Base-by-base conservation (phyloP, 441 rosid genomes). In the Aquilaria agallochum region DNA sequence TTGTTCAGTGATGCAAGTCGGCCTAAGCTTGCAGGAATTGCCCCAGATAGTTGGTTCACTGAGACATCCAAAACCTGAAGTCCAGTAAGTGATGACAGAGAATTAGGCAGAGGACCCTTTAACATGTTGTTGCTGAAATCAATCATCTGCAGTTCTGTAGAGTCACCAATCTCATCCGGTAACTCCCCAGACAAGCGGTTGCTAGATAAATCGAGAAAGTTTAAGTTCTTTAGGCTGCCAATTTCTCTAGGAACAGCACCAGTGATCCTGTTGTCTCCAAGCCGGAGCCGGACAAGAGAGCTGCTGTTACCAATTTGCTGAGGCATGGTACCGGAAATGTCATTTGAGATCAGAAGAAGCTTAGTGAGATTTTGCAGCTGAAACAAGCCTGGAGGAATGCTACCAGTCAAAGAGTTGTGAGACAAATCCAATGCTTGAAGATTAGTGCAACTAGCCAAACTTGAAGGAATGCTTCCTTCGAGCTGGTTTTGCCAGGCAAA, bases 401-500 rank as follows among this genome's bases (percentile, higher is more conserved):
- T 77, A 27, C 97, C 96, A 7, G 98, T 90, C 36, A 94, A 84
- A 7, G 93, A 68, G 64, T 94, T 91, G 56, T 80, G 89, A 3
- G 99, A 94, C 80, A 94, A 80, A 72, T 94, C 99, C 47, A 94
- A 68, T n/a, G 95, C 90, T 67, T 91, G 94, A 31, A 95, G 97
- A 74, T 64, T 70, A 15, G 57, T 70, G 68, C 94, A 91, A 3
- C 71, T 72, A 15, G 90, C 84, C 82, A 95, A 74, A 60, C 73
- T 76, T 9, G 87, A 65, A 63, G 99, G 96, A 55, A 95, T 89
- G 74, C 96, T 89, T 69, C 99, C 99, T 76, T 91, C 97, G 31
- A 95, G 92, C 81, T 86, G 89, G 79, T 95, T 95, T 59, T 86
- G 80, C 99, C 99, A 95, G 30, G 94, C 96, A 31, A 89, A 82